Evolutionary conservation across 176 grass and related monocot species (phyloP).

Genomic region (Phoenix dactylifera): DNA sequence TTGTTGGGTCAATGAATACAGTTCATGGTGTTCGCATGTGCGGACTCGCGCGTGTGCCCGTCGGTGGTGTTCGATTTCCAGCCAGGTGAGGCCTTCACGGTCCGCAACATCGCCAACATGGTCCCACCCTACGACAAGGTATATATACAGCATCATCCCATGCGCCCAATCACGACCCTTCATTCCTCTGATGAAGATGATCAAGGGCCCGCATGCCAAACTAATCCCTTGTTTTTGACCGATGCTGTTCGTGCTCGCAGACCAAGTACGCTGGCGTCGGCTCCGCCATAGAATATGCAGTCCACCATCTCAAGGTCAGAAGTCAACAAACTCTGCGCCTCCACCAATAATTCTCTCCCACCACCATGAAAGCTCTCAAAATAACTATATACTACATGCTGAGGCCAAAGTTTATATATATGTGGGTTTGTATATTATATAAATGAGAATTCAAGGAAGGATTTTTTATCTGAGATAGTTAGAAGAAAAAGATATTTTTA

Average conservation of each 20-base stretch:
- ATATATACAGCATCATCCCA: not conserved
- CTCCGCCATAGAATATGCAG: conserved; percentile 12
- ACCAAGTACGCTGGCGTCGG: conserved; percentile 4
- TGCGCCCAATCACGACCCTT: not conserved
- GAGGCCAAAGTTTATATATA: too few species aligned
- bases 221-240: too few species aligned
- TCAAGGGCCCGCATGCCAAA: too few species aligned
- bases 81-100: conserved; percentile 15
- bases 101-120: conserved; percentile 18
- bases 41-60: conserved; percentile 16
- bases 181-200: too few species aligned
- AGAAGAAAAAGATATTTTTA: too few species aligned
- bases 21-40: conserved; percentile 19
- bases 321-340: too few species aligned
- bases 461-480: too few species aligned
- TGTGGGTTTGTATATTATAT: too few species aligned
- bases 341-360: too few species aligned
- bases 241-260: not conserved
- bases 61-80: conserved; percentile 18
- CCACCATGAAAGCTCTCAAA: too few species aligned
- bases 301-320: conserved; percentile 9
- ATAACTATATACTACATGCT: too few species aligned
- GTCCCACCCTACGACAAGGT: conserved; percentile 14
- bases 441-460: too few species aligned
- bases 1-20: not conserved